Percentiles rank a stretch among this genome's conserved stretches.
Evolutionary conservation across 1,284 basidiomycete species (phyloP).

Genomic region (Hypsizygus ulmarius): DNA sequence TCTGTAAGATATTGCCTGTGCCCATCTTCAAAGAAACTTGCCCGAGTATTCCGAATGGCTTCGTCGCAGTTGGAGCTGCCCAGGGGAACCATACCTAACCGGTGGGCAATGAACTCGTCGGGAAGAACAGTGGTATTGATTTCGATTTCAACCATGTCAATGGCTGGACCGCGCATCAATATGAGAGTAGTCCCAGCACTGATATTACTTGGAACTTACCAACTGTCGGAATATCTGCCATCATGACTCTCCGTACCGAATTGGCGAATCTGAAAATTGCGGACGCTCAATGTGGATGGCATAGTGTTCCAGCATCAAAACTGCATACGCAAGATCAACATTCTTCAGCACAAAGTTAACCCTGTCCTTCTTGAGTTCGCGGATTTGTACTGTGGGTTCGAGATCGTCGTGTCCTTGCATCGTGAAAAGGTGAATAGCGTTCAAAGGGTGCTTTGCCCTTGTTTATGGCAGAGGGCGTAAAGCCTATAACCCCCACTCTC

Average conservation of each 20-base stretch:
- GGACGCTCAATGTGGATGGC: slow-evolving; percentile 18
- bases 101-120: slow-evolving; percentile 97
- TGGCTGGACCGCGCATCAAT: slow-evolving; percentile 53
- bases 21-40: slow-evolving; percentile 32
- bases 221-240: slow-evolving; percentile 93
- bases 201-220: slow-evolving; percentile 50
- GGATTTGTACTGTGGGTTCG: slow-evolving; percentile 72
- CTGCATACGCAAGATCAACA: slow-evolving; percentile 81
- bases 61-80: slow-evolving; percentile 83
- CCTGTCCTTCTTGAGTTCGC: slow-evolving; percentile 74
- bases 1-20: slow-evolving; percentile 13
- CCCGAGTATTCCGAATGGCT: slow-evolving; percentile 79
- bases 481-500: neutral
- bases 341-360: slow-evolving; percentile 91
- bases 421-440: neutral
- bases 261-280: slow-evolving; percentile 71
- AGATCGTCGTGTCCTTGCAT: slow-evolving; percentile 45
- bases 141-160: slow-evolving; percentile 94
- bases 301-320: slow-evolving; percentile 8
- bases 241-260: slow-evolving; percentile 84
- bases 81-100: slow-evolving; percentile 93
- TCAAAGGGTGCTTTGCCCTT: too few species aligned
- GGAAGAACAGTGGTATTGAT: slow-evolving; percentile 93
- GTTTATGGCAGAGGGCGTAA: neutral
- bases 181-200: slow-evolving; percentile 6